phyloP scores from a whole-genome alignment of 2,329 filamentous ascomycete genomes.

The Cercospora sp. region DNA sequence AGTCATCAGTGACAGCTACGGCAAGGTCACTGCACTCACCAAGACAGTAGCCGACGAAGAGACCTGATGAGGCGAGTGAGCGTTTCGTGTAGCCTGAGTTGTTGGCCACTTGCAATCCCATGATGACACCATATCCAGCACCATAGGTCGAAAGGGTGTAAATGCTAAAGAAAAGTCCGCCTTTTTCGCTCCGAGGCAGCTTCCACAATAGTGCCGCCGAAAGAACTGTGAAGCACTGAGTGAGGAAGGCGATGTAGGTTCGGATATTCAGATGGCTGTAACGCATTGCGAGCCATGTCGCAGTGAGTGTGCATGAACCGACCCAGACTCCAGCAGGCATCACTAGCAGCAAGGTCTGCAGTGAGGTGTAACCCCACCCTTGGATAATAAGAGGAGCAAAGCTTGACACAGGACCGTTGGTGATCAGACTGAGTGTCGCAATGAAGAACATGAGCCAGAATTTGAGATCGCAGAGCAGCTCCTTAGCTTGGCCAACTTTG shows the following conservation, averaged over 20 bases:
- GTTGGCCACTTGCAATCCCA: neutral
- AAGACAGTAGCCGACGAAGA: neutral
- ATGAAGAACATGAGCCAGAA: constrained; percentile 48
- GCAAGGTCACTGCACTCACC: neutral
- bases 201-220: neutral
- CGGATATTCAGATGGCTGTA: constrained; percentile 31
- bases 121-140: neutral
- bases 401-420: constrained; percentile 50
- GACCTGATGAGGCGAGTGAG: neutral
- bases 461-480: constrained; percentile 39
- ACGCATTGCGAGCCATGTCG: constrained; percentile 46
- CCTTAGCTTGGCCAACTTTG: constrained; percentile 48
- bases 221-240: neutral
- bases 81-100: neutral
- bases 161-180: neutral
- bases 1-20: neutral
- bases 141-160: neutral
- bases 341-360: constrained; percentile 48
- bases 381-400: constrained; percentile 51
- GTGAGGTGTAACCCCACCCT: constrained; percentile 47
- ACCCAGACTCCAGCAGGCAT: constrained; percentile 46
- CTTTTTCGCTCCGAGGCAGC: neutral
- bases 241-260: neutral
- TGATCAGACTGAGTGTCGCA: constrained; percentile 46
- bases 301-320: constrained; percentile 44